Conservation (phyloP, 768 basidiomycete genomes). For the Pulveroboletus sp. region DNA sequence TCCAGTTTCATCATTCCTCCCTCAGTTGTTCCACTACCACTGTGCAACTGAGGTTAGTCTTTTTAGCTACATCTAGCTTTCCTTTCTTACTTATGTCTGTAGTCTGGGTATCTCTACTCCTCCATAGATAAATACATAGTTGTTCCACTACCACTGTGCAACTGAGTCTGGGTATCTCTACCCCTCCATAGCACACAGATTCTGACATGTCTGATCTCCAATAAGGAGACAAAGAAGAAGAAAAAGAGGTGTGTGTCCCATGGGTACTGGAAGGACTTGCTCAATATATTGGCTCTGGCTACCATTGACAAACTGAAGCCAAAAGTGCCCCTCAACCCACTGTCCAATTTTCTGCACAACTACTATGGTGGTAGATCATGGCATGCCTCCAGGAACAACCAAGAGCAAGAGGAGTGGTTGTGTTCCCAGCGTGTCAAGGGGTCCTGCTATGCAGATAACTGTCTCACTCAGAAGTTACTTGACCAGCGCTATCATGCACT, state of each 20-base stretch:
- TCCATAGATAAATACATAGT: too few relatives aligned
- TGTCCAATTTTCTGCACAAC: slow-evolving; percentile 27
- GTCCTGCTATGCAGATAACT: slow-evolving; percentile 30
- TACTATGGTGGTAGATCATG: slow-evolving; percentile 18
- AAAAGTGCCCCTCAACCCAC: not conserved
- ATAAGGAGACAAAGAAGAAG: not conserved
- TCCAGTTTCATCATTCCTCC: too few relatives aligned
- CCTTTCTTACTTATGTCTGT: too few relatives aligned
- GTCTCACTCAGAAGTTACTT: slow-evolving; percentile 39
- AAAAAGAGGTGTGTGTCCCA: slow-evolving; percentile 33
- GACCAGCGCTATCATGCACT: slow-evolving; percentile 57
- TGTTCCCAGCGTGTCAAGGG: slow-evolving; percentile 17
- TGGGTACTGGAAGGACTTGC: slow-evolving; percentile 74
- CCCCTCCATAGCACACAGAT: too few relatives aligned
- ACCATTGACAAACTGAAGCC: slow-evolving; percentile 45
- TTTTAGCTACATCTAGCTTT: too few relatives aligned
- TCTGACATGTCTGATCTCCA: too few relatives aligned
- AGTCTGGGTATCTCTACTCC: too few relatives aligned
- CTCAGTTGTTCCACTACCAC: too few relatives aligned
- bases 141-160: too few relatives aligned
- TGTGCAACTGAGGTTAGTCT: too few relatives aligned
- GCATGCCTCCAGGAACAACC: slow-evolving; percentile 23
- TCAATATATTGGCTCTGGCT: slow-evolving; percentile 63
- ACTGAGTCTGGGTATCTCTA: too few relatives aligned
- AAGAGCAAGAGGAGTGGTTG: slow-evolving; percentile 25